Conservation (phyloP, 1,139 yeast genomes). For the Entelexis sorbosivorans region DNA sequence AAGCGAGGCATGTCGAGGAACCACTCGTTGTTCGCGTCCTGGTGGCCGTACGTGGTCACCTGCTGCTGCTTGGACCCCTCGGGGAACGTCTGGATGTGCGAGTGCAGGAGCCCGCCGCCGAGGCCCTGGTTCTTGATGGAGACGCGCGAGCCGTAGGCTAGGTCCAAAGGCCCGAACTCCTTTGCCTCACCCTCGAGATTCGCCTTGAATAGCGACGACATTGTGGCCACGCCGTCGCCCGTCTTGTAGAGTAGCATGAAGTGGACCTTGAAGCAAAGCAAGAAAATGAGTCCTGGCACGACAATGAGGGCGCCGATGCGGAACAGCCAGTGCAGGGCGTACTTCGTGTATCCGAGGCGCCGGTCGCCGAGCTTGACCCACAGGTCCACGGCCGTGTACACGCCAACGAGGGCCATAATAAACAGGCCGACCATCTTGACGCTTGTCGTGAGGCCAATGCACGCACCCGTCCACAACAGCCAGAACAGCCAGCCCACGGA, state of each 20-base stretch:
- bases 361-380: constrained; percentile 51
- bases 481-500: constrained; percentile 89
- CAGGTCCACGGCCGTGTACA: constrained; percentile 71
- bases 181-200: constrained; percentile 70
- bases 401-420: constrained; percentile 70
- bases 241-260: constrained; percentile 61
- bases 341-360: constrained; percentile 30
- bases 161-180: constrained; percentile 80
- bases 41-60: constrained; percentile 86
- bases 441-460: constrained; percentile 75
- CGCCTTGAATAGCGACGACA: constrained; percentile 96
- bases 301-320: constrained; percentile 58
- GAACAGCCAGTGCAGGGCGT: constrained; percentile 57
- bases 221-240: constrained; percentile 94
- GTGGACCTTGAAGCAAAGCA: constrained; percentile 67
- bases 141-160: constrained; percentile 65
- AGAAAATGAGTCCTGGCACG: constrained; percentile 62
- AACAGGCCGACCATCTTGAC: constrained; percentile 96
- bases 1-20: constrained; percentile 63
- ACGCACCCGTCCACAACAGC: constrained; percentile 64
- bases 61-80: constrained; percentile 96
- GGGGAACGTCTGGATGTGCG: constrained; percentile 87
- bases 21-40: constrained; percentile 90
- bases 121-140: constrained; percentile 86
- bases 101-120: constrained; percentile 85